Conservation (phyloP, 2,329 filamentous ascomycete genomes). For the Pseudovirgaria hyperparasitica region DNA sequence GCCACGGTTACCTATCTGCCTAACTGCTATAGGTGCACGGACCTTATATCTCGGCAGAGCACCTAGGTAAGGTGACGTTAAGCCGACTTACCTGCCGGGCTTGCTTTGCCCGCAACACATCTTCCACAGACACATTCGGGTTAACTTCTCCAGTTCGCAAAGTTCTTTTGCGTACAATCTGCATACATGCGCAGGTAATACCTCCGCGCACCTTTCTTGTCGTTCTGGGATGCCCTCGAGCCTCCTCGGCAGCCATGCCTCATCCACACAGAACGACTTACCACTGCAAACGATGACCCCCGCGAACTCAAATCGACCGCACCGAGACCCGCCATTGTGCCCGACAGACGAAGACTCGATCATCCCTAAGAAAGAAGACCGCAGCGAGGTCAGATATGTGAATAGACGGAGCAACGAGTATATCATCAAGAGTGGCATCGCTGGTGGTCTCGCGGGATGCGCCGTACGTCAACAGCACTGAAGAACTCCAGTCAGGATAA, state of each 20-base stretch:
- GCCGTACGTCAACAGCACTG: constrained; percentile 48
- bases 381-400: constrained; percentile 29
- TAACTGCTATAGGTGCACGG: no score
- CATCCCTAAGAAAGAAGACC: constrained; percentile 22
- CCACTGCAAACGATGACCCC: constrained; percentile 23
- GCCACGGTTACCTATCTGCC: no score
- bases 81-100: no score
- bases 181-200: no score
- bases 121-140: no score
- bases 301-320: constrained; percentile 7
- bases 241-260: constrained; percentile 21
- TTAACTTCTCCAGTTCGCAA: no score
- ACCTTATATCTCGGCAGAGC: no score
- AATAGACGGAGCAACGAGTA: constrained; percentile 73
- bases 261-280: constrained; percentile 8
- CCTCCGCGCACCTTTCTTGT: no score
- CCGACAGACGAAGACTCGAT: constrained; percentile 41
- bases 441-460: constrained; percentile 83
- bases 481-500: no score
- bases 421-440: constrained; percentile 67
- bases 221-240: constrained; percentile 24
- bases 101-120: no score
- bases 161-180: no score
- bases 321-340: constrained; percentile 29
- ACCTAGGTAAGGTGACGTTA: no score